phyloP scores from a whole-genome alignment of 805 yeast species.

The Candida coleopterorum region DNA sequence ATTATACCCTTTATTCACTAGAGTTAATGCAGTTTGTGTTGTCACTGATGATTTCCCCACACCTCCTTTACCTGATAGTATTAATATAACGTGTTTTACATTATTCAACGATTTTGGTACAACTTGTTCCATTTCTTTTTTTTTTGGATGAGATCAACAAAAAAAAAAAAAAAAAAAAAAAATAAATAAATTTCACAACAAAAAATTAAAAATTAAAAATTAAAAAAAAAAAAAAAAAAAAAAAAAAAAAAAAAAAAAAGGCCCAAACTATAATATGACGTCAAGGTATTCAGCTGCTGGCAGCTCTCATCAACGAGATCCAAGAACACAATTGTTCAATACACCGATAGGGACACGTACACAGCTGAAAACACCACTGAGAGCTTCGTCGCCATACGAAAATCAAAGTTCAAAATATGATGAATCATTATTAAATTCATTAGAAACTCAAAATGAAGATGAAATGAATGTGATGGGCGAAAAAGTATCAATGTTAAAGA shows the following conservation, averaged over 20 bases:
- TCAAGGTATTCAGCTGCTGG: conserved; percentile 26
- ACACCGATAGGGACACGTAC: conserved; percentile 16
- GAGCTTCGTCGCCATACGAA: conserved; percentile 39
- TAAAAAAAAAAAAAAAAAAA: neutral
- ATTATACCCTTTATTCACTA: conserved; percentile 62
- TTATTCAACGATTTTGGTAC: conserved; percentile 35
- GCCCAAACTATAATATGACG: conserved; percentile 14
- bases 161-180: too few species aligned
- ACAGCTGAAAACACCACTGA: conserved; percentile 19
- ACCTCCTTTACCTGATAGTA: conserved; percentile 94
- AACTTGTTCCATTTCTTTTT: conserved; percentile 2
- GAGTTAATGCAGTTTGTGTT: conserved; percentile 83
- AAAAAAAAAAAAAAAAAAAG: neutral
- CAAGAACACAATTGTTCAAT: conserved; percentile 36
- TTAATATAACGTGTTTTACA: conserved; percentile 73
- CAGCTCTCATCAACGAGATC: conserved; percentile 37
- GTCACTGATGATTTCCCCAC: conserved; percentile 97
- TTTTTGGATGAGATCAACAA: neutral
- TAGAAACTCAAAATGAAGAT: conserved; percentile 40
- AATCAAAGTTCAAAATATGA: conserved; percentile 32
- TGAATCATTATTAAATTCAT: conserved; percentile 38
- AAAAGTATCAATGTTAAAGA: conserved; percentile 38
- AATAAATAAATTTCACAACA: too few species aligned
- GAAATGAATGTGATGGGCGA: conserved; percentile 38
- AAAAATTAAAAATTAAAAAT: too few species aligned